These are phyloP conservation scores for Lentinus brumalis DNA, from an alignment of 768 basidiomycete genomes.

Conservation along the genomic window DNA sequence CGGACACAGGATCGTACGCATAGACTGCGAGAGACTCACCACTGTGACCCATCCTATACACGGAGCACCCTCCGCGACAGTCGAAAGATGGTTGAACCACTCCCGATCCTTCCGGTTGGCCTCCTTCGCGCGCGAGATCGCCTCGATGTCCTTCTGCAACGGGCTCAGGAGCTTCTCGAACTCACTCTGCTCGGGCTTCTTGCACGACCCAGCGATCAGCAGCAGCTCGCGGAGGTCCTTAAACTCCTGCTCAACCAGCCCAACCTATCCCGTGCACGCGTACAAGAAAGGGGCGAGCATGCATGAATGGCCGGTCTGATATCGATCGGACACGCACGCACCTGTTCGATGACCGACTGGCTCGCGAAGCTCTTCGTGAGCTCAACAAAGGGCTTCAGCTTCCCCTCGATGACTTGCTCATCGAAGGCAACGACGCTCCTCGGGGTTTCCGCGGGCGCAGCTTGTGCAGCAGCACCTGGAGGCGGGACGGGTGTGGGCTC, in stretches of 20 bases:
- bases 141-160: slow-evolving; percentile 70
- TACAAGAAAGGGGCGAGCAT: neutral
- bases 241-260: slow-evolving; percentile 67
- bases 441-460: slow-evolving; percentile 43
- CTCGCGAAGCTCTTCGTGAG: slow-evolving; percentile 73
- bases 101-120: slow-evolving; percentile 77
- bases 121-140: slow-evolving; percentile 81
- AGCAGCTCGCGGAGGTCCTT: slow-evolving; percentile 69
- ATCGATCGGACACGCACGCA: slow-evolving; percentile 38
- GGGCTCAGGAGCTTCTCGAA: slow-evolving; percentile 64
- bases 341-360: slow-evolving; percentile 75
- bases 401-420: slow-evolving; percentile 69
- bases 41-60: slow-evolving; percentile 86
- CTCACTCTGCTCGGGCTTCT: slow-evolving; percentile 69
- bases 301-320: neutral
- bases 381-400: slow-evolving; percentile 72
- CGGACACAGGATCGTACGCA: neutral
- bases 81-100: slow-evolving; percentile 79
- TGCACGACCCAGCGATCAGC: slow-evolving; percentile 67
- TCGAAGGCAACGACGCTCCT: slow-evolving; percentile 72
- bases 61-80: slow-evolving; percentile 80
- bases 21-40: slow-evolving; percentile 48
- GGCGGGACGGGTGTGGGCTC: slow-evolving; percentile 27
- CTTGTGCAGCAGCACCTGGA: slow-evolving; percentile 37
- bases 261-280: slow-evolving; percentile 48